Evolutionary conservation across 768 basidiomycete species (phyloP).

Genomic region (Tephrocybe sp.): DNA sequence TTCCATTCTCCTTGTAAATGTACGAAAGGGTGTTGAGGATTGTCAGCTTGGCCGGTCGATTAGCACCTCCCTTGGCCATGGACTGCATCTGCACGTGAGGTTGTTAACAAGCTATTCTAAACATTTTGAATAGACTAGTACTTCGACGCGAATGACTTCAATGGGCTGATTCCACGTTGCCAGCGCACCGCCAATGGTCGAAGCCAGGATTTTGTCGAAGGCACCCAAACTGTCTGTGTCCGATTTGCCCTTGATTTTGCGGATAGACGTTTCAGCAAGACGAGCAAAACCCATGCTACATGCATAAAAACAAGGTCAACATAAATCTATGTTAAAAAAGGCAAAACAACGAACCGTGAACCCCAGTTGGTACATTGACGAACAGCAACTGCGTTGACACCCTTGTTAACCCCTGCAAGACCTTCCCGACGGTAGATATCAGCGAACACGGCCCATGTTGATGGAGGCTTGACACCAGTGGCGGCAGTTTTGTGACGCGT

Average conservation of each 20-base stretch:
- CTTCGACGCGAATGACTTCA: constrained; percentile 96
- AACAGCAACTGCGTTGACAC: constrained; percentile 93
- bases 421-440: constrained; percentile 96
- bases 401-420: constrained; percentile 96
- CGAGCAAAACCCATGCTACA: constrained; percentile 94
- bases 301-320: background rate
- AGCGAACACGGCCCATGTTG: constrained; percentile 91
- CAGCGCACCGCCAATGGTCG: constrained; percentile 89
- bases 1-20: constrained; percentile 95
- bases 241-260: constrained; percentile 73
- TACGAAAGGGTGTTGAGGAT: constrained; percentile 90
- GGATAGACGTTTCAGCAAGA: constrained; percentile 80
- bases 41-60: constrained; percentile 89
- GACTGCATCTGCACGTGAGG: constrained; percentile 85
- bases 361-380: constrained; percentile 95
- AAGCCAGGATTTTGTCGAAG: constrained; percentile 85
- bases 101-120: constrained; percentile 1
- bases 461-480: constrained; percentile 80
- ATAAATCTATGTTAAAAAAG: background rate
- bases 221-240: constrained; percentile 75
- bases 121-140: constrained; percentile 27
- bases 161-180: constrained; percentile 99
- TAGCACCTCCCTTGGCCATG: constrained; percentile 82
- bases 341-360: constrained; percentile 59
- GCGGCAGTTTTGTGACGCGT: constrained; percentile 92